Base-by-base conservation (phyloP, 2,329 filamentous ascomycete genomes). In the Gyromitra esculenta region DNA sequence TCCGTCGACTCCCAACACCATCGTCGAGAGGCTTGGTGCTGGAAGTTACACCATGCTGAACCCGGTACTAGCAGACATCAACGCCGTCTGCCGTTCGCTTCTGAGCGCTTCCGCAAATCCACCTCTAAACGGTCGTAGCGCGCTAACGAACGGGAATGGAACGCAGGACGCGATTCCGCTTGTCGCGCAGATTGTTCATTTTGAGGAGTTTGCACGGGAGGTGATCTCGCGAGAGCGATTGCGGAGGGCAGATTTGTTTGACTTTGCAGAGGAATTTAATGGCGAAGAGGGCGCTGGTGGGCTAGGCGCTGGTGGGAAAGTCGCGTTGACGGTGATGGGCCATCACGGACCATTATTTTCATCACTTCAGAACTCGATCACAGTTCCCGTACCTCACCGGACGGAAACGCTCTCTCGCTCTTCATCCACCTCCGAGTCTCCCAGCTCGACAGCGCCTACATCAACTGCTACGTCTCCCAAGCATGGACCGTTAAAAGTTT, bases 321-420 rank as follows among this genome's bases (percentile, higher is more conserved):
- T 79, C 45, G 78, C 77, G 37, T 76, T 79, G 65, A 79, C 77
- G 11, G 75, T 79, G 37, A 79, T 79, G 78, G 75, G 62, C 1
- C 75, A 79, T 13, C 63, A 74, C 54, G 78, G 78, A 1, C 77
- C 78, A 7, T 50, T 79, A 8, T 79, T 79, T 35, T 79, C 78
- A 15, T 78, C 75, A 6, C 69, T 79, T n/a, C 78, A 79, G 39
- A 79, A 74, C 35, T 71, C 78, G 6, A 68, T 71, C 11, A 50
- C 45, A 13, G 63, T 76, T 2, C 43, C 39, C 3, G 37, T 63
- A 1, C 48, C 60, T 25, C 60, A 64, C 43, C 50, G 62, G 31
- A 54, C 68, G 25, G 71, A 56, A 31, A 21, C 65, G n/a, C 70
- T 77, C 7, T 79, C 77, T 11, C 69, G 76, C 7, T 77, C 77